Percentiles rank a stretch among this genome's conserved stretches.
Evolutionary conservation across 805 yeast genomes (phyloP).

Genomic region (Cyberlindnera maritima): DNA sequence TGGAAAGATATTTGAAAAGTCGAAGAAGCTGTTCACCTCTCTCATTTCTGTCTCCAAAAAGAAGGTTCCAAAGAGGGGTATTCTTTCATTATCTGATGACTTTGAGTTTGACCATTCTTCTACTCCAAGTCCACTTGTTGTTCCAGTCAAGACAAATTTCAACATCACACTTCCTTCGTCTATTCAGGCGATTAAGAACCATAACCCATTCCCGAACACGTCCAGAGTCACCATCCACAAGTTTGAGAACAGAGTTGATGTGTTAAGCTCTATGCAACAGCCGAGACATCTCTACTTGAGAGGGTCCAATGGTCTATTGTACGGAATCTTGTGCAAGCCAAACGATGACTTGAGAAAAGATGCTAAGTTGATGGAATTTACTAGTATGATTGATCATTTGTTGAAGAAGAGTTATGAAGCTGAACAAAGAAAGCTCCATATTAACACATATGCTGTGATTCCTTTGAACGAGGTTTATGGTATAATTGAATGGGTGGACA

Average conservation of each 20-base stretch:
- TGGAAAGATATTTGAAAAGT: constrained; percentile 15
- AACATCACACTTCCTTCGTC: constrained; percentile 61
- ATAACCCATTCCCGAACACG: constrained; percentile 44
- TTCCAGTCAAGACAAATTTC: constrained; percentile 72
- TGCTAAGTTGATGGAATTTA: constrained; percentile 86
- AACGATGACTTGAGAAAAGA: constrained; percentile 94
- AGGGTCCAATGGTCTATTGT: constrained; percentile 76
- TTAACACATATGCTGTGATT: constrained; percentile 82
- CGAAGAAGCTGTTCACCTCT: constrained; percentile 28
- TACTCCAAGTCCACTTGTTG: constrained; percentile 55
- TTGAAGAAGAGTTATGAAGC: constrained; percentile 68
- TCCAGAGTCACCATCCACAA: constrained; percentile 52
- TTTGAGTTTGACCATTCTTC: constrained; percentile 39
- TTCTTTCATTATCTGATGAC: constrained; percentile 34
- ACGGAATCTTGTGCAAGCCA: constrained; percentile 77
- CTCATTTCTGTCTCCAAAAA: constrained; percentile 27
- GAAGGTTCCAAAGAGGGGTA: constrained; percentile 17
- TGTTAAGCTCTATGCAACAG: constrained; percentile 79
- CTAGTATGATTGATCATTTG: constrained; percentile 78
- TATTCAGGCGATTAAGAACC: constrained; percentile 38
- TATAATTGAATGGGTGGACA: constrained; percentile 84
- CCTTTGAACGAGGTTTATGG: constrained; percentile 88
- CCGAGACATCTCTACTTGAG: constrained; percentile 74
- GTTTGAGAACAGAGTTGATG: constrained; percentile 64
- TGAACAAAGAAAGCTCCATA: constrained; percentile 63